Percentiles rank a stretch among this genome's conserved stretches.
phyloP scores from a whole-genome alignment of 2,329 filamentous ascomycete species.

The Clonostachys chloroleuca region DNA sequence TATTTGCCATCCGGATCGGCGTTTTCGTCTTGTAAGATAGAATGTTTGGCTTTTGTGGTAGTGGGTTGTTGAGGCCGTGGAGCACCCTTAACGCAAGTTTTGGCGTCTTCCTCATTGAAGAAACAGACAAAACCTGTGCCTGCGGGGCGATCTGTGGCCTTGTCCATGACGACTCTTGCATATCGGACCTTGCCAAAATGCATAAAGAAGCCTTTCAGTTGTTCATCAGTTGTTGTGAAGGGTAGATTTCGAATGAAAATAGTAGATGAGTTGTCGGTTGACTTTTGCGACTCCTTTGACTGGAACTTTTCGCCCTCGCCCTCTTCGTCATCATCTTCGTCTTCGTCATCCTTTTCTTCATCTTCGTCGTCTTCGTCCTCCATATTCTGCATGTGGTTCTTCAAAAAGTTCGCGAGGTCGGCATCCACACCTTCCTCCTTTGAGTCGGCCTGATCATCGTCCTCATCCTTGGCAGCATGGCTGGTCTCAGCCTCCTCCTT shows the following conservation, averaged over 20 bases:
- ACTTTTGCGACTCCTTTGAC: conserved; percentile 17
- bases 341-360: conserved; percentile 32
- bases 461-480: conserved; percentile 18
- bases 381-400: conserved; percentile 51
- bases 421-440: conserved; percentile 36
- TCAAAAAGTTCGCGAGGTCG: conserved; percentile 51
- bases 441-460: conserved; percentile 19
- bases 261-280: conserved; percentile 66
- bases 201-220: conserved; percentile 80
- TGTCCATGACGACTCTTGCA: conserved; percentile 86
- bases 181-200: conserved; percentile 87
- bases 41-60: conserved; percentile 67
- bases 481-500: conserved; percentile 17
- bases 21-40: conserved; percentile 82
- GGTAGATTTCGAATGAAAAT: conserved; percentile 93
- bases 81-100: conserved; percentile 69
- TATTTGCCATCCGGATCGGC: conserved; percentile 80
- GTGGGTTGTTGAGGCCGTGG: conserved; percentile 52
- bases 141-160: conserved; percentile 76
- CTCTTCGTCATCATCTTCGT: conserved; percentile 36
- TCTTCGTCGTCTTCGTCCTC: conserved; percentile 52
- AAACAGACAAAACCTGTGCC: conserved; percentile 97
- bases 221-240: conserved; percentile 79
- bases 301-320: conserved; percentile 7
- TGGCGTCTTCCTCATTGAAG: conserved; percentile 69